These are phyloP conservation scores for Globisporangium iwayamae DNA, from an alignment of 352 stramenopile species.

Conservation along the genomic window DNA sequence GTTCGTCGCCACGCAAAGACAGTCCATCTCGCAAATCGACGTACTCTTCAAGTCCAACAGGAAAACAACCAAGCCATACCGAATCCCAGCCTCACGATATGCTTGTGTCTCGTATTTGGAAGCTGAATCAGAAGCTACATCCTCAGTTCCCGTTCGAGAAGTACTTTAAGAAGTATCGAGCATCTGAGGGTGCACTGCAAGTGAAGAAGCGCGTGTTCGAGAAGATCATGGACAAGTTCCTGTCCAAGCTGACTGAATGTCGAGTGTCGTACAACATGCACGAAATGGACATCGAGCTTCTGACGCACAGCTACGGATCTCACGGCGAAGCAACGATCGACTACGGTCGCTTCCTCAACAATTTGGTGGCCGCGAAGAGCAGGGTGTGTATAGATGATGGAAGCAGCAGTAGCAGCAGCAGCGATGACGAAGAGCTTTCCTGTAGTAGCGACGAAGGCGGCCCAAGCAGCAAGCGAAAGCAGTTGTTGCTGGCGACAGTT, in stretches of 20 bases:
- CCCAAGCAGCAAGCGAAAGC: slow-evolving; percentile 23
- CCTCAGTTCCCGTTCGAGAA: slow-evolving; percentile 68
- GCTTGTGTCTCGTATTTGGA: slow-evolving; percentile 35
- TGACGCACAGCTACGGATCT: slow-evolving; percentile 30
- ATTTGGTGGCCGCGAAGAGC: slow-evolving; percentile 38
- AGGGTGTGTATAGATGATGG: slow-evolving; percentile 6
- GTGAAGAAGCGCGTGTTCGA: slow-evolving; percentile 66
- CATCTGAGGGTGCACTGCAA: slow-evolving; percentile 26
- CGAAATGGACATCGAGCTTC: slow-evolving; percentile 47
- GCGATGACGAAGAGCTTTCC: slow-evolving; percentile 33
- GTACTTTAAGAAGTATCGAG: slow-evolving; percentile 71
- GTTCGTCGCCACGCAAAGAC: slow-evolving; percentile 10
- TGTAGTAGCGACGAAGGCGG: slow-evolving; percentile 47
- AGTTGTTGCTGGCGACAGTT: slow-evolving; percentile 21
- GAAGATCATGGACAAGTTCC: slow-evolving; percentile 77
- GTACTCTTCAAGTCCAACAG: background rate
- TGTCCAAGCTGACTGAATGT: slow-evolving; percentile 49
- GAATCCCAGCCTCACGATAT: slow-evolving; percentile 14
- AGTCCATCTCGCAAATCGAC: slow-evolving; percentile 9
- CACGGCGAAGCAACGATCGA: slow-evolving; percentile 30
- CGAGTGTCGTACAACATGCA: slow-evolving; percentile 65
- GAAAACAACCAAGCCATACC: slow-evolving; percentile 8
- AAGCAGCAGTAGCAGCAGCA: slow-evolving; percentile 23
- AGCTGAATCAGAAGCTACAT: slow-evolving; percentile 42
- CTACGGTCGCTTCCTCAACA: slow-evolving; percentile 48